phyloP scores from a whole-genome alignment of 2,329 filamentous ascomycete species.

The Colletotrichum phormii region DNA sequence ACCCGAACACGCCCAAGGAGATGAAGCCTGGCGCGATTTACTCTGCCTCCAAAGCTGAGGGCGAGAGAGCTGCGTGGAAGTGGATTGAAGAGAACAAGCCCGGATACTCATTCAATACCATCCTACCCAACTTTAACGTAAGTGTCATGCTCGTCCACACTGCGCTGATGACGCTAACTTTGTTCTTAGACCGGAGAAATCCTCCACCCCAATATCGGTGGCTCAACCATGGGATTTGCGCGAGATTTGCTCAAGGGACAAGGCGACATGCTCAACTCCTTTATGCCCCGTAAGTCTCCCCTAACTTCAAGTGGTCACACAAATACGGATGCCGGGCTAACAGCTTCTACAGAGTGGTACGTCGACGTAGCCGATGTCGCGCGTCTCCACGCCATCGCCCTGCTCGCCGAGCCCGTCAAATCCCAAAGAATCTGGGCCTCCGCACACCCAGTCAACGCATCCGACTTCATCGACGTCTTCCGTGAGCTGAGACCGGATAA shows the following conservation, averaged over 20 bases:
- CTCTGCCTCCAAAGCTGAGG: slow-evolving; percentile 51
- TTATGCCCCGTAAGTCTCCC: slow-evolving; percentile 11
- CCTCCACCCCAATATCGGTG: slow-evolving; percentile 34
- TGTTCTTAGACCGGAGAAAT: slow-evolving; percentile 23
- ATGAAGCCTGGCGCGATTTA: slow-evolving; percentile 45
- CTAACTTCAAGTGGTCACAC: background rate
- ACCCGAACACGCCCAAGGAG: slow-evolving; percentile 47
- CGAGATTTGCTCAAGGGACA: slow-evolving; percentile 28
- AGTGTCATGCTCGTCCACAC: background rate
- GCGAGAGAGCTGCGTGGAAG: slow-evolving; percentile 52
- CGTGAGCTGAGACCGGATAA: slow-evolving; percentile 30
- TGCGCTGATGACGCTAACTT: background rate
- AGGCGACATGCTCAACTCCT: background rate
- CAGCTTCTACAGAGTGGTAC: slow-evolving; percentile 50
- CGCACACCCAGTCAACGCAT: slow-evolving; percentile 44
- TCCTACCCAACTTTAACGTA: slow-evolving; percentile 44
- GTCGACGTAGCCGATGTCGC: slow-evolving; percentile 62
- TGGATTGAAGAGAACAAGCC: slow-evolving; percentile 48
- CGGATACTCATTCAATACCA: slow-evolving; percentile 45
- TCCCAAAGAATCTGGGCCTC: slow-evolving; percentile 67
- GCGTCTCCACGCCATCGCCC: slow-evolving; percentile 62
- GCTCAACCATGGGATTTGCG: slow-evolving; percentile 35
- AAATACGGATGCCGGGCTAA: background rate
- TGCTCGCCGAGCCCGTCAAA: slow-evolving; percentile 56
- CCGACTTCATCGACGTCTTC: slow-evolving; percentile 23